These are phyloP conservation scores for Suillus cothurnatus DNA, from an alignment of 768 basidiomycete genomes.

Conservation along the genomic window DNA sequence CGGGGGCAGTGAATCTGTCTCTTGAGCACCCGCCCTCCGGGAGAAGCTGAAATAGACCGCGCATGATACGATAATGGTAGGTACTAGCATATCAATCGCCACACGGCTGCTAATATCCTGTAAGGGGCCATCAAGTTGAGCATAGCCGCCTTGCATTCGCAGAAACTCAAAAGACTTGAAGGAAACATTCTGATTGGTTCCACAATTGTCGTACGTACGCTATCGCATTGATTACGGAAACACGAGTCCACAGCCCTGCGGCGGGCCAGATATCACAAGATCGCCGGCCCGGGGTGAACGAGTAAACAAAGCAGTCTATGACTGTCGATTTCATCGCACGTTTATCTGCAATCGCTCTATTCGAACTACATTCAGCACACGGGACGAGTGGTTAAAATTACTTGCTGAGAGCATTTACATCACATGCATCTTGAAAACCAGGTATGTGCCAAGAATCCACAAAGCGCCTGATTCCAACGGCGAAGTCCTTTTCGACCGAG, in stretches of 20 bases:
- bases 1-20: conserved; percentile 15
- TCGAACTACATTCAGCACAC: neutral
- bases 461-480: neutral
- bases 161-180: neutral
- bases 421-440: neutral
- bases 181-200: neutral
- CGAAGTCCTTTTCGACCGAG: neutral
- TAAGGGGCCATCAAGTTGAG: neutral
- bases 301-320: neutral
- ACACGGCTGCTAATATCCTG: too few species aligned
- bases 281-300: too few species aligned
- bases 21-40: neutral
- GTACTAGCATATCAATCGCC: conserved; percentile 2
- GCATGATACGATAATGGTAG: neutral
- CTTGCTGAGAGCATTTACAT: neutral
- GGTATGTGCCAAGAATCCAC: neutral
- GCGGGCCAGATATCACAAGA: neutral
- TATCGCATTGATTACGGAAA: neutral
- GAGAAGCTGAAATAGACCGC: neutral
- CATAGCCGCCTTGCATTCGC: conserved; percentile 1
- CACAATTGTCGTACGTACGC: neutral
- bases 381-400: neutral
- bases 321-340: neutral
- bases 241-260: neutral
- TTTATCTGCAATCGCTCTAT: too few species aligned